These are phyloP conservation scores for Phoma sp. DNA, from an alignment of 2,329 filamentous ascomycete species.

Conservation along the genomic window DNA sequence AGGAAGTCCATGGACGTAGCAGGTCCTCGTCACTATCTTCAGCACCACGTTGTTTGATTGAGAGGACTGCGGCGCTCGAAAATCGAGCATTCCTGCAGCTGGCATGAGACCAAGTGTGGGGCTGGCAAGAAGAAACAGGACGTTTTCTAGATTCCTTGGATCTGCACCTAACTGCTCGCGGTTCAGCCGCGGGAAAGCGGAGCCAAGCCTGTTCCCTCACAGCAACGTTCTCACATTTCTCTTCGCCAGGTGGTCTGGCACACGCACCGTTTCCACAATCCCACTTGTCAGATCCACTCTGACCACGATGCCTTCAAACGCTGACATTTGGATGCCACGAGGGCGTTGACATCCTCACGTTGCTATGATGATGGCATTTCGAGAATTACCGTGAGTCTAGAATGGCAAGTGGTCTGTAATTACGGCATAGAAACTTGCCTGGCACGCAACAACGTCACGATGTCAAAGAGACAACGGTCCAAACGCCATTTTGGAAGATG, in stretches of 20 bases:
- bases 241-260: slow-evolving; percentile 19
- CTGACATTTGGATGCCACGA: slow-evolving; percentile 9
- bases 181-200: slow-evolving; percentile 35
- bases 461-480: slow-evolving; percentile 25
- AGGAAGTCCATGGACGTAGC: background rate
- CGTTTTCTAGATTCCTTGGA: slow-evolving; percentile 35
- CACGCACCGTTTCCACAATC: slow-evolving; percentile 19
- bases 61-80: slow-evolving; percentile 15
- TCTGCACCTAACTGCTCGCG: slow-evolving; percentile 30
- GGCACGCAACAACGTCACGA: slow-evolving; percentile 36
- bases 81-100: slow-evolving; percentile 13
- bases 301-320: slow-evolving; percentile 17
- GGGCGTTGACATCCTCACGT: background rate
- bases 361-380: slow-evolving; percentile 33
- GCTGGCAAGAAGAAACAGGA: slow-evolving; percentile 32
- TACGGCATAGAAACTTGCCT: slow-evolving; percentile 27
- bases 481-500: slow-evolving; percentile 26
- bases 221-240: slow-evolving; percentile 20
- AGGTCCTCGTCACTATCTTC: background rate
- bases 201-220: slow-evolving; percentile 32
- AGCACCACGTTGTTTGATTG: slow-evolving; percentile 27
- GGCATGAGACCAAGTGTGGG: slow-evolving; percentile 26
- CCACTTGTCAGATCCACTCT: slow-evolving; percentile 18
- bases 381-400: slow-evolving; percentile 15
- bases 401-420: slow-evolving; percentile 21